These are phyloP conservation scores for Annulohypoxylon truncatum DNA, from an alignment of 2,329 filamentous ascomycete genomes.

Conservation along the genomic window DNA sequence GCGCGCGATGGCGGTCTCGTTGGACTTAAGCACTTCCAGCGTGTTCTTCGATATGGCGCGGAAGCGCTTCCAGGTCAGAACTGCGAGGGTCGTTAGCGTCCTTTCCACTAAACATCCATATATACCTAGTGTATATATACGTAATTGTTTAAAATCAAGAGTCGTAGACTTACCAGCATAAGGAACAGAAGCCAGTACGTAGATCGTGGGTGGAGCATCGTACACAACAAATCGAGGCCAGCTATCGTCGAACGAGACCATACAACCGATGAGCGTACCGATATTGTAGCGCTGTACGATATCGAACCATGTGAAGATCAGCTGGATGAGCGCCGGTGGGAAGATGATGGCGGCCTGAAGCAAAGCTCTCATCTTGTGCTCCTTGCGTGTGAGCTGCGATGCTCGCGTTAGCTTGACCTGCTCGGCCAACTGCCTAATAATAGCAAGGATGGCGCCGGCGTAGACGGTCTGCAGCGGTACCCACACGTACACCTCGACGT, in stretches of 20 bases:
- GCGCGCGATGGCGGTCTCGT: conserved; percentile 55
- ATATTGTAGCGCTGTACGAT: conserved; percentile 62
- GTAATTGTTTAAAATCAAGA: neutral
- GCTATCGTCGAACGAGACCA: conserved; percentile 55
- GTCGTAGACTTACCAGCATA: conserved; percentile 60
- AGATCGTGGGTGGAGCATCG: conserved; percentile 58
- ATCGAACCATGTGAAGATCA: conserved; percentile 61
- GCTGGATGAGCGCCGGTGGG: conserved; percentile 62
- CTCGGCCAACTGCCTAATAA: conserved; percentile 64
- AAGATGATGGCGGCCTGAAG: conserved; percentile 67
- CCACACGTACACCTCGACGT: conserved; percentile 57
- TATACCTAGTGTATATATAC: neutral
- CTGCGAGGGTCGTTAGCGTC: conserved; percentile 34
- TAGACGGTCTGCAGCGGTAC: conserved; percentile 58
- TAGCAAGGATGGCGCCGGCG: conserved; percentile 63
- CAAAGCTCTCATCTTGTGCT: conserved; percentile 57
- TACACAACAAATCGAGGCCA: conserved; percentile 64
- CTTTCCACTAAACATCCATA: neutral
- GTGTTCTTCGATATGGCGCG: conserved; percentile 58
- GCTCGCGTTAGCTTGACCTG: conserved; percentile 61
- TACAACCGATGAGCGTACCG: conserved; percentile 63
- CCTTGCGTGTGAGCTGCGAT: conserved; percentile 53
- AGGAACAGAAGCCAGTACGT: conserved; percentile 57
- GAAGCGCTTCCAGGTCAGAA: conserved; percentile 61
- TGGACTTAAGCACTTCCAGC: conserved; percentile 54